Conservation (phyloP, 73 alveolate genomes). For the Paramecium biaurelia region DNA sequence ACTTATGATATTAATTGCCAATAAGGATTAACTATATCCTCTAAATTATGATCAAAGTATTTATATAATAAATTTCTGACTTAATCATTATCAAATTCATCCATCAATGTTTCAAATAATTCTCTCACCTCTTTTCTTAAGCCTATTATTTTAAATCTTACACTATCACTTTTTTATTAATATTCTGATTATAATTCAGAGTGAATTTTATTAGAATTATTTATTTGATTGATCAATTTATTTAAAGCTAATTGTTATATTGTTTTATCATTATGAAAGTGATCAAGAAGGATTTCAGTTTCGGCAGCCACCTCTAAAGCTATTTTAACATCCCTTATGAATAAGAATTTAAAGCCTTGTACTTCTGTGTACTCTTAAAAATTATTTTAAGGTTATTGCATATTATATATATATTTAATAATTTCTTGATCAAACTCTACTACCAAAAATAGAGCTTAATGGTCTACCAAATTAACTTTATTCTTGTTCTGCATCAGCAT, state of each 20-base stretch:
- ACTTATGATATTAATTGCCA: background rate
- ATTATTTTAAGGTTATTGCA: background rate
- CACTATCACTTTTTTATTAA: background rate
- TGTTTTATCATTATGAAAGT: background rate
- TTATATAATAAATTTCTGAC: background rate
- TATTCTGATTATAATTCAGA: background rate
- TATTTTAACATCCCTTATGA: background rate
- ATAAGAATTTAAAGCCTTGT: background rate
- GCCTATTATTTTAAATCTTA: background rate
- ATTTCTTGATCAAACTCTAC: conserved; percentile 26
- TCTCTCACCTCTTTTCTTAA: background rate
- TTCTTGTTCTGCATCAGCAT: conserved; percentile 13
- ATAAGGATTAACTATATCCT: background rate
- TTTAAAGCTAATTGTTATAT: background rate
- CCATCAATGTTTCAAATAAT: background rate
- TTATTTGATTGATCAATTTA: background rate
- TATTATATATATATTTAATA: background rate
- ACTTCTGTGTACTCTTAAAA: background rate
- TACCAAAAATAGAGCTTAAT: background rate
- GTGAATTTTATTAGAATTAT: background rate
- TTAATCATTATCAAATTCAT: background rate
- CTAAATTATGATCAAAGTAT: background rate
- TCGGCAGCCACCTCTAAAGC: background rate
- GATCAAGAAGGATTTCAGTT: background rate
- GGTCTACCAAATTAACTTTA: background rate